Evolutionary conservation across 345 rosid genomes (phyloP), one percentile per base, ranked within the genome.

Genomic region (Nephelium lappaceum): DNA sequence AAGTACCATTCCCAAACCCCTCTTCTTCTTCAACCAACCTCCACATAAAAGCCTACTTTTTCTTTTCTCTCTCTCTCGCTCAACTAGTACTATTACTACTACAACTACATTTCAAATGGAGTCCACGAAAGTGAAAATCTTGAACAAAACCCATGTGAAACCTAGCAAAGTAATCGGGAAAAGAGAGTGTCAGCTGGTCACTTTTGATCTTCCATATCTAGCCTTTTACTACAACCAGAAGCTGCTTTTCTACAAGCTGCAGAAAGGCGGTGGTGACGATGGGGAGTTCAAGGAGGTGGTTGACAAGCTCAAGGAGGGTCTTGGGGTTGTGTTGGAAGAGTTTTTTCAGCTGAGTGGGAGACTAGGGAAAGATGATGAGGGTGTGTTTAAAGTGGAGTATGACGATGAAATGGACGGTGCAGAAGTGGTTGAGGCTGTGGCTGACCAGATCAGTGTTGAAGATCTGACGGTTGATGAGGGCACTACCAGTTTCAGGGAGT

Each of bases 181-280:
- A 80, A 88, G 76, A 65, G 94, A 94, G 21, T 90, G 90, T 67
- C 91, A 89, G 5, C 67, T 96, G 80, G 86, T 91, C 66, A 96
- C 98, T 0, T 96, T 94, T 76, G 99, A 96, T 81, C 97, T 96
- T 60, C 99, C 99, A 6, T 94, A 93, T 83, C 74, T 96, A 11
- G 94, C 88, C 11, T 90, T 94, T 75, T 89, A 88, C 79, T 96
- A 94, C 83, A 94, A 96, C 91, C 99, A 94, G 83, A 96, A 96
- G 91, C 79, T 96, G 81, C 57, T 96, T 42, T 77, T 94, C 77
- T 96, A 96, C 87, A 91, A 80, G 77, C 27, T 60, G 84, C 81
- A 27, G 47, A 49, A 9, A 11, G 36, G 58, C 6, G 27, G 23
- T 6, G 25, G 36, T 31, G 36, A 31, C 3, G 36, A 60, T 0